Conservation (phyloP, 1,284 basidiomycete species). For the Ustilago trichophora region DNA sequence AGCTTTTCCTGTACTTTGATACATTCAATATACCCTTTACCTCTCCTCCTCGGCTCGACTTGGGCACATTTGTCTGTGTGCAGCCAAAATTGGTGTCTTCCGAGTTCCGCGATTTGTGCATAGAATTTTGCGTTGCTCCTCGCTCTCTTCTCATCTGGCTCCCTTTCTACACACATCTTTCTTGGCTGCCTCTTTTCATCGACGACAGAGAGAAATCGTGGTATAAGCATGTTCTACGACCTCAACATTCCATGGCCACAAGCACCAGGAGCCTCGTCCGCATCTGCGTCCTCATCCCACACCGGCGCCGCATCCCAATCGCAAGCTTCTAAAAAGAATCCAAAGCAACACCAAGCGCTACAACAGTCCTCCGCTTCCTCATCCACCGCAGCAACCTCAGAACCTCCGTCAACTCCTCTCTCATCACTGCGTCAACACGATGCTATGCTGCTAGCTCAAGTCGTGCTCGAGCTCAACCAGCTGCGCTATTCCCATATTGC, state of each 20-base stretch:
- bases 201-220: background rate
- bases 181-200: background rate
- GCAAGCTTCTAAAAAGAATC: slow-evolving; percentile 40
- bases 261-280: background rate
- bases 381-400: slow-evolving; percentile 11
- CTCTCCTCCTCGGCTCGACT: no score
- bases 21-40: no score
- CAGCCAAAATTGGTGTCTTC: background rate
- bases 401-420: slow-evolving; percentile 8
- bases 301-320: slow-evolving; percentile 1
- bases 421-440: slow-evolving; percentile 30
- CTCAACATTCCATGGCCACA: slow-evolving; percentile 59
- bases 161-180: no score
- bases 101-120: slow-evolving; percentile 15
- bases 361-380: slow-evolving; percentile 10
- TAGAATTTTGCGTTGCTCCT: no score
- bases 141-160: no score
- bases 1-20: no score
- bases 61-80: background rate
- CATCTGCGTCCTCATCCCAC: slow-evolving; percentile 11
- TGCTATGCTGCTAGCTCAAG: slow-evolving; percentile 23
- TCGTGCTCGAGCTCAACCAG: slow-evolving; percentile 38
- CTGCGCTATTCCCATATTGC: slow-evolving; percentile 57
- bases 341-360: slow-evolving; percentile 20
- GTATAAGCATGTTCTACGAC: slow-evolving; percentile 54